A percentile compares a stretch with the other conserved stretches of the same genome.
Evolutionary conservation across 768 basidiomycete genomes (phyloP).

Genomic region (Leccinum disarticulatum): DNA sequence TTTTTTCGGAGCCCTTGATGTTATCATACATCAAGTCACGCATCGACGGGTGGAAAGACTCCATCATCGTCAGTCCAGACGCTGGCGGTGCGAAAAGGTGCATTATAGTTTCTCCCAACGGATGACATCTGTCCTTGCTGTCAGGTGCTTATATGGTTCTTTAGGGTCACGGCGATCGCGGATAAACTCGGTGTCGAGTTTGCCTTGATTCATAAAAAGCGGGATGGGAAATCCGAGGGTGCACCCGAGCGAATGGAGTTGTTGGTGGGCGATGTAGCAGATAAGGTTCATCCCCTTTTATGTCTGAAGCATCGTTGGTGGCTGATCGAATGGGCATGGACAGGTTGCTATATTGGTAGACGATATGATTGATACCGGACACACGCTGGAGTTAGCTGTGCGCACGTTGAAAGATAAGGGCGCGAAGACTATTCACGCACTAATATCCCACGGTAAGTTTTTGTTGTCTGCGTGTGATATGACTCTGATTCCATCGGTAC

Average conservation of each 20-base stretch:
- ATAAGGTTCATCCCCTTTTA: constrained; percentile 55
- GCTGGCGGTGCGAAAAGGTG: constrained; percentile 98
- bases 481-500: constrained; percentile 9
- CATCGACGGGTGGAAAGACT: constrained; percentile 83
- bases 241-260: constrained; percentile 87
- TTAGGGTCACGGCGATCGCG: constrained; percentile 88
- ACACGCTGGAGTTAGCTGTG: constrained; percentile 82
- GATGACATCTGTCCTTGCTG: neutral
- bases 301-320: neutral
- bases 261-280: constrained; percentile 90
- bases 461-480: constrained; percentile 2
- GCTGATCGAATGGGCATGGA: constrained; percentile 3
- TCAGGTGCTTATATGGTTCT: constrained; percentile 5
- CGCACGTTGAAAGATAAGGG: constrained; percentile 88
- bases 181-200: constrained; percentile 96
- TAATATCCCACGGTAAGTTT: constrained; percentile 85
- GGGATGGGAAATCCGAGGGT: constrained; percentile 63
- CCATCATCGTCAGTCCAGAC: constrained; percentile 94
- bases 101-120: constrained; percentile 38
- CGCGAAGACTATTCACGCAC: constrained; percentile 79
- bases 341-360: constrained; percentile 94
- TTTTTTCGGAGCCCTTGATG: constrained; percentile 96
- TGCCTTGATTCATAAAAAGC: constrained; percentile 91
- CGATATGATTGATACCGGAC: constrained; percentile 97
- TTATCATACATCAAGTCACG: constrained; percentile 86